These are phyloP conservation scores for Furcasterigmium furcatum DNA, from an alignment of 2,329 filamentous ascomycete species.

Conservation along the genomic window DNA sequence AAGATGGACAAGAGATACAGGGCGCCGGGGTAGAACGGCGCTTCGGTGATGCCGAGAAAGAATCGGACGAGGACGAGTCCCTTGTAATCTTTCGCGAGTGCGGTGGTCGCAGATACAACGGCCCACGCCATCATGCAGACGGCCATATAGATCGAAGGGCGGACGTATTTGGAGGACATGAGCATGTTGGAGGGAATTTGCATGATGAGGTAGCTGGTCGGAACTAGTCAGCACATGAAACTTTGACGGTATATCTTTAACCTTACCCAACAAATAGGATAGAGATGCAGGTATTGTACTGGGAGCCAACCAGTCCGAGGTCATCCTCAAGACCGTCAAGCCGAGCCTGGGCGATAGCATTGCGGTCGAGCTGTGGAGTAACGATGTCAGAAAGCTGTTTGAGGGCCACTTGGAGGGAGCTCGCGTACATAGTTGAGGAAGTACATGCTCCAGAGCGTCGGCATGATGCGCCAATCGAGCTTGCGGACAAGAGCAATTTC, in stretches of 20 bases:
- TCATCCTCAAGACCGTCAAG: constrained; percentile 51
- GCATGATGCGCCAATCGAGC: constrained; percentile 32
- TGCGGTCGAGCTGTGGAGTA: constrained; percentile 36
- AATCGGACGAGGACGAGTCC: constrained; percentile 39
- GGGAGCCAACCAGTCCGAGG: constrained; percentile 38
- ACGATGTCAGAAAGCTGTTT: not conserved
- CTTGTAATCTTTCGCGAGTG: constrained; percentile 34
- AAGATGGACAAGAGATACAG: constrained; percentile 45
- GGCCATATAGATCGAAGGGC: constrained; percentile 22
- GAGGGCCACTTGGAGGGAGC: not conserved
- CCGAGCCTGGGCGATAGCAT: constrained; percentile 54
- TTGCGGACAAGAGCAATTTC: constrained; percentile 33
- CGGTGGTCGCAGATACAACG: constrained; percentile 35
- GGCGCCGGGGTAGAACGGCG: constrained; percentile 30
- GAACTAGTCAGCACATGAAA: not conserved
- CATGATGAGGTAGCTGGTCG: constrained; percentile 36
- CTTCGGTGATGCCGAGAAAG: constrained; percentile 36
- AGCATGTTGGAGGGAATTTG: constrained; percentile 44
- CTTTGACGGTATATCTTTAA: not conserved
- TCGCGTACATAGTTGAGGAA: constrained; percentile 29
- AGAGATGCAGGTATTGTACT: constrained; percentile 45
- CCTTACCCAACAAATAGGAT: constrained; percentile 48
- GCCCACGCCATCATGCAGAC: constrained; percentile 36
- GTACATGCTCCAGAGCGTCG: constrained; percentile 36
- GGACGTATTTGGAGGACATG: constrained; percentile 30